Conservation (phyloP, 257 asterid species). For the Craterostigma plantagineum region DNA sequence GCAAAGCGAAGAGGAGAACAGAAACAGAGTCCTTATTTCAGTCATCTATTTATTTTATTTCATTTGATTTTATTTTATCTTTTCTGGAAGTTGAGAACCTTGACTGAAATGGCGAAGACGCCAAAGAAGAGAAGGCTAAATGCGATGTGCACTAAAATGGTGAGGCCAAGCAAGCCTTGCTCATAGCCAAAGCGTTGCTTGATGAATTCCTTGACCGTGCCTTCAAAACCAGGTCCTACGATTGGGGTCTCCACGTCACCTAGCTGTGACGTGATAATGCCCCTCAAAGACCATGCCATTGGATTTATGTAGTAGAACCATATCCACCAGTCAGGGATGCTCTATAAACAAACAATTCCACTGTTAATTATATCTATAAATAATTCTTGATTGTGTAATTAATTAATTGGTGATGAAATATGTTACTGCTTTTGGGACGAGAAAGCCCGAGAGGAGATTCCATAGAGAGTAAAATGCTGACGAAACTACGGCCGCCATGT, state of each 20-base stretch:
- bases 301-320: constrained; percentile 89
- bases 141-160: constrained; percentile 27
- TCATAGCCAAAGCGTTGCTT: constrained; percentile 31
- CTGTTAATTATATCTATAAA: not conserved
- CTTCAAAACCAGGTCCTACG: constrained; percentile 38
- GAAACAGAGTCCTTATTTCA: too few relatives aligned
- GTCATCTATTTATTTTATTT: too few relatives aligned
- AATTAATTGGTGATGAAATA: too few relatives aligned
- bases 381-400: too few relatives aligned
- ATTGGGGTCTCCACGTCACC: constrained; percentile 50
- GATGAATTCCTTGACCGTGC: constrained; percentile 50
- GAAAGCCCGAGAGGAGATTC: constrained; percentile 43
- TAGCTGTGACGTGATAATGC: constrained; percentile 65
- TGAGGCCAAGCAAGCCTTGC: constrained; percentile 34
- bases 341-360: constrained; percentile 15
- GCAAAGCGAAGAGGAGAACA: too few relatives aligned
- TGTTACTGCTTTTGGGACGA: constrained; percentile 34
- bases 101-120: constrained; percentile 49
- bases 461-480: constrained; percentile 32
- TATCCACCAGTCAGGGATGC: constrained; percentile 78
- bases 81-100: constrained; percentile 51
- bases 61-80: constrained; percentile 28
- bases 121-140: constrained; percentile 36
- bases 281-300: constrained; percentile 59
- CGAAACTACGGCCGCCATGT: constrained; percentile 25